Evolutionary conservation across 2,329 filamentous ascomycete genomes (phyloP).

Genomic region (Trichoderma aggressivum): DNA sequence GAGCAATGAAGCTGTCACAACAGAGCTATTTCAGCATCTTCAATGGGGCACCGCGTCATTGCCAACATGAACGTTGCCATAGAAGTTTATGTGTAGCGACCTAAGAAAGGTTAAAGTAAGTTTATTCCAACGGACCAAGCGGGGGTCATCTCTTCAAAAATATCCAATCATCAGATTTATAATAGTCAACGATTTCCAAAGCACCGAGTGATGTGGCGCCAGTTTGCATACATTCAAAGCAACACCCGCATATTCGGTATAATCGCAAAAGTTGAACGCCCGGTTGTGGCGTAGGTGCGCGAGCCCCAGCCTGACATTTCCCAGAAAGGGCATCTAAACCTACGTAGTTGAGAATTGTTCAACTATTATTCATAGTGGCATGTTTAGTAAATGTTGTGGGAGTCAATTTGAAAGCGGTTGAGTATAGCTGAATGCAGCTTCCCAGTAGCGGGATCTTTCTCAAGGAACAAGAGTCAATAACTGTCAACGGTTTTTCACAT

Average conservation of each 20-base stretch:
- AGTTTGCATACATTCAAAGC: not conserved
- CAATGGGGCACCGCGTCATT: not conserved
- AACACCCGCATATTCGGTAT: not conserved
- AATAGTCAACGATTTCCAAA: not conserved
- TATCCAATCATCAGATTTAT: not conserved
- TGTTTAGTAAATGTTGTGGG: not conserved
- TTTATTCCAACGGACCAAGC: not conserved
- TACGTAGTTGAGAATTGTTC: not conserved
- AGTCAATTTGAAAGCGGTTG: not conserved
- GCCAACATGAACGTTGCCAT: not conserved
- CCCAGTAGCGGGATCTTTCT: not conserved
- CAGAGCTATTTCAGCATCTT: not conserved
- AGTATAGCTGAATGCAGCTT: not conserved
- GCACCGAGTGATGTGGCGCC: not conserved
- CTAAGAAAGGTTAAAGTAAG: not conserved
- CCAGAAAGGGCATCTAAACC: not conserved
- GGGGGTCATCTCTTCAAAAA: not conserved
- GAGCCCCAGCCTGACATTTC: not conserved
- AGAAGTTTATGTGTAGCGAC: not conserved
- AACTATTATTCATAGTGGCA: not conserved
- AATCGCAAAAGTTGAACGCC: not conserved
- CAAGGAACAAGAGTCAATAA: not conserved
- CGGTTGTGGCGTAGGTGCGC: not conserved
- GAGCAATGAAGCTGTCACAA: not conserved
- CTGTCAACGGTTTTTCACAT: not conserved